A percentile compares a stretch with the other conserved stretches of the same genome.
Evolutionary conservation across 345 rosid genomes (phyloP).

Genomic region (Euphorbia pulcherrima): DNA sequence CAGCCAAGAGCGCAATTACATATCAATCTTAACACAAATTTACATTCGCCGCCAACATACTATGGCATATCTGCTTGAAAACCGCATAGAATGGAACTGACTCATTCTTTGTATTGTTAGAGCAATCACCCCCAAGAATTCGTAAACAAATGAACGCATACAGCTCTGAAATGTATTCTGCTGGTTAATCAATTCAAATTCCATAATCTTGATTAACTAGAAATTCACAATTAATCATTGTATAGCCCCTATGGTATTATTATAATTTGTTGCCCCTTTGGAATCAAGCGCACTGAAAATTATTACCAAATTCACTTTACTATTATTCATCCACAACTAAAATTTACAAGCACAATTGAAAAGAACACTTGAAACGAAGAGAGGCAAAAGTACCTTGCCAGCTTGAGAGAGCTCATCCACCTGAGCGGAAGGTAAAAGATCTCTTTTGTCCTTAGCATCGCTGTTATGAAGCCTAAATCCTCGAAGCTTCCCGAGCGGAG

Average conservation of each 20-base stretch:
- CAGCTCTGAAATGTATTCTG: background rate
- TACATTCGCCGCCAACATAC: background rate
- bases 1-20: background rate
- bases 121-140: background rate
- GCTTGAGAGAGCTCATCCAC: slow-evolving; percentile 82
- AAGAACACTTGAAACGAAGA: background rate
- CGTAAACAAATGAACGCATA: background rate
- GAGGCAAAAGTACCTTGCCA: slow-evolving; percentile 47
- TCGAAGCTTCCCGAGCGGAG: slow-evolving; percentile 59
- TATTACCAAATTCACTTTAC: background rate
- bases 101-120: background rate
- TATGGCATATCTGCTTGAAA: background rate
- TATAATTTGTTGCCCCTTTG: background rate
- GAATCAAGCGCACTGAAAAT: background rate
- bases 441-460: slow-evolving; percentile 65
- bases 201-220: background rate
- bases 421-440: slow-evolving; percentile 43
- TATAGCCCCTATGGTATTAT: background rate
- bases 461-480: slow-evolving; percentile 65
- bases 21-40: background rate
- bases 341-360: background rate
- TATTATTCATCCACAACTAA: background rate
- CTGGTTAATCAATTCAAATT: background rate
- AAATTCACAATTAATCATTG: background rate
- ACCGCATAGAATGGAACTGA: background rate